A percentile compares a stretch with the other conserved stretches of the same genome.
phyloP scores from a whole-genome alignment of 495 filamentous ascomycete genomes.

The Penicillium angulare region DNA sequence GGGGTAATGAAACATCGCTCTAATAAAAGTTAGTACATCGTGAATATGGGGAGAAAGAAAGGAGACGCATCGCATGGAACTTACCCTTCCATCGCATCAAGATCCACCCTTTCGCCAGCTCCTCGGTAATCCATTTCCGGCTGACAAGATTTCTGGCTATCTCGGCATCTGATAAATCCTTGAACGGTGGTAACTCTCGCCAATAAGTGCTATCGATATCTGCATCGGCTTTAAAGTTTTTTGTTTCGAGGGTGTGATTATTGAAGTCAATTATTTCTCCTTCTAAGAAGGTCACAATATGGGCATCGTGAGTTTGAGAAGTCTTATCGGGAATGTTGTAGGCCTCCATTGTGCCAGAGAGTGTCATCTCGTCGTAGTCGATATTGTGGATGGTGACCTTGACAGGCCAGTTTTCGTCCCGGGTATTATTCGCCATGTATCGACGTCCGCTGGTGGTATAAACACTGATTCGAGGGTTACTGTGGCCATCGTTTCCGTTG shows the following conservation, averaged over 20 bases:
- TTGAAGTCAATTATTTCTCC: slow-evolving; percentile 77
- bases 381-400: slow-evolving; percentile 69
- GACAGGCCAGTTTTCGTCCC: slow-evolving; percentile 68
- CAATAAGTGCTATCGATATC: slow-evolving; percentile 68
- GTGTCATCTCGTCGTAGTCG: slow-evolving; percentile 60
- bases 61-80: slow-evolving; percentile 13
- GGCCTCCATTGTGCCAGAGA: slow-evolving; percentile 78
- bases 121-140: slow-evolving; percentile 51
- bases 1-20: slow-evolving; percentile 73
- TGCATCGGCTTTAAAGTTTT: slow-evolving; percentile 60
- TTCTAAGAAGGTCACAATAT: slow-evolving; percentile 72
- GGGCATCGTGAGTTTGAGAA: slow-evolving; percentile 53
- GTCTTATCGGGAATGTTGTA: slow-evolving; percentile 67
- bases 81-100: slow-evolving; percentile 78
- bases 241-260: slow-evolving; percentile 64
- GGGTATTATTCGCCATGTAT: slow-evolving; percentile 36
- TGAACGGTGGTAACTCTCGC: slow-evolving; percentile 68
- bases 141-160: slow-evolving; percentile 59
- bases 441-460: slow-evolving; percentile 34
- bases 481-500: slow-evolving; percentile 38
- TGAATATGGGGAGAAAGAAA: background rate
- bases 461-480: slow-evolving; percentile 28
- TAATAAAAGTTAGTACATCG: slow-evolving; percentile 21
- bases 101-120: slow-evolving; percentile 60
- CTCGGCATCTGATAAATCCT: slow-evolving; percentile 54